Conservation (phyloP, 2,329 filamentous ascomycete species). For the Aspergillus vadensis region DNA sequence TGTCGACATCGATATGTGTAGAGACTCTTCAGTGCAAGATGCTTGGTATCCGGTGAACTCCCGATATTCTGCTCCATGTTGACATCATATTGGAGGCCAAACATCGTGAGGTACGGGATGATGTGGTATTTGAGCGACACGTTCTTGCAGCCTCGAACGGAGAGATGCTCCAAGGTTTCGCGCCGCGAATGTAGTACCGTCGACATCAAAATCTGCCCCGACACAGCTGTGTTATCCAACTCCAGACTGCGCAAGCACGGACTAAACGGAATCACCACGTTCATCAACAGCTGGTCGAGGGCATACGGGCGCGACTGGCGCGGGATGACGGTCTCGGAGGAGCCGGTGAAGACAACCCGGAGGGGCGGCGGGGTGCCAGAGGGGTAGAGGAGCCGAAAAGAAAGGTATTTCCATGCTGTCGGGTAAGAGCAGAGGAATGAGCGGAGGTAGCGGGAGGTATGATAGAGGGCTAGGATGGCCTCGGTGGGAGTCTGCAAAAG, state of each 20-base stretch:
- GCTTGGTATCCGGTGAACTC: conserved; percentile 35
- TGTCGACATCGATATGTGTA: conserved; percentile 66
- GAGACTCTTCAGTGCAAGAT: conserved; percentile 59
- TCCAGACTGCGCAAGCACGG: conserved; percentile 59
- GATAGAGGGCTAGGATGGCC: conserved; percentile 60
- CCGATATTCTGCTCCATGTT: conserved; percentile 46
- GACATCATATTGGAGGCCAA: conserved; percentile 47
- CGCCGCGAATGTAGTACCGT: conserved; percentile 57
- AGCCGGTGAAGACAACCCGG: conserved; percentile 37
- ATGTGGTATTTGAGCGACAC: conserved; percentile 67
- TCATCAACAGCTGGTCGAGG: conserved; percentile 59
- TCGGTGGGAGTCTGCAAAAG: conserved; percentile 59
- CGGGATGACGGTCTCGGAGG: conserved; percentile 35
- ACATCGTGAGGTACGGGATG: conserved; percentile 58
- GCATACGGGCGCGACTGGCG: conserved; percentile 60
- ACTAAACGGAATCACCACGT: conserved; percentile 59
- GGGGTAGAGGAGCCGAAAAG: conserved; percentile 55
- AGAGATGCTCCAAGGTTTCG: conserved; percentile 60
- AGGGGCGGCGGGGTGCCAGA: conserved; percentile 37
- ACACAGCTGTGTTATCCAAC: conserved; percentile 63
- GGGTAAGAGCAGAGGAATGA: conserved; percentile 59
- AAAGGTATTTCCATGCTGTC: conserved; percentile 62
- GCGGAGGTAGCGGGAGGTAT: conserved; percentile 59
- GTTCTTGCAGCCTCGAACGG: conserved; percentile 64
- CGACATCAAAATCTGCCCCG: conserved; percentile 58